Conservation (phyloP, 2,329 filamentous ascomycete genomes). For the Dactylellina sp. region DNA sequence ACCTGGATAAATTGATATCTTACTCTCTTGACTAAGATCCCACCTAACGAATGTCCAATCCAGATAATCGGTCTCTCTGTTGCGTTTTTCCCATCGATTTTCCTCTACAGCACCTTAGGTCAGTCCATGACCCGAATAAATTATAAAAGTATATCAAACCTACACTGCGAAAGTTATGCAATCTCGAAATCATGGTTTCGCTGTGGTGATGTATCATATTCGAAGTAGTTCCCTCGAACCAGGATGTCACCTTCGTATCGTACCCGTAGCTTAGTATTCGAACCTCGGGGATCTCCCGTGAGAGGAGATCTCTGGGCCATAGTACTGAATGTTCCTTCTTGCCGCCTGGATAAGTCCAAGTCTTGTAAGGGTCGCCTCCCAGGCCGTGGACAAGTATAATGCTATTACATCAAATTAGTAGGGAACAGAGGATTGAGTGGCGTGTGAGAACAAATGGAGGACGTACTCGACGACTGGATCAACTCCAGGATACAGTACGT, state of each 20-base stretch:
- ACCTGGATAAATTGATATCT: neutral
- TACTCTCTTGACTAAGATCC: conserved; percentile 60
- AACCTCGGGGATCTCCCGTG: conserved; percentile 60
- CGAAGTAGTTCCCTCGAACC: conserved; percentile 59
- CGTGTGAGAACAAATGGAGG: neutral
- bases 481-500: conserved; percentile 53
- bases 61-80: conserved; percentile 60
- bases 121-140: conserved; percentile 8
- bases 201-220: conserved; percentile 61
- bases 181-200: conserved; percentile 59
- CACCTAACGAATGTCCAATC: conserved; percentile 60
- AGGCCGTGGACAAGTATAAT: conserved; percentile 61
- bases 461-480: conserved; percentile 58
- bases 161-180: conserved; percentile 60
- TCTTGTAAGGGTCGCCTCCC: conserved; percentile 59
- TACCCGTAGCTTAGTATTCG: conserved; percentile 61
- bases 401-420: conserved; percentile 39
- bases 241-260: conserved; percentile 59
- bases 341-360: conserved; percentile 59
- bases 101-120: conserved; percentile 40
- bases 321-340: conserved; percentile 57
- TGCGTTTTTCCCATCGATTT: conserved; percentile 57
- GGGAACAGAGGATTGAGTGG: neutral
- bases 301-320: conserved; percentile 61
- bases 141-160: neutral